phyloP scores from a whole-genome alignment of 202 grass and related monocot species.

The Panicum virgatum region DNA sequence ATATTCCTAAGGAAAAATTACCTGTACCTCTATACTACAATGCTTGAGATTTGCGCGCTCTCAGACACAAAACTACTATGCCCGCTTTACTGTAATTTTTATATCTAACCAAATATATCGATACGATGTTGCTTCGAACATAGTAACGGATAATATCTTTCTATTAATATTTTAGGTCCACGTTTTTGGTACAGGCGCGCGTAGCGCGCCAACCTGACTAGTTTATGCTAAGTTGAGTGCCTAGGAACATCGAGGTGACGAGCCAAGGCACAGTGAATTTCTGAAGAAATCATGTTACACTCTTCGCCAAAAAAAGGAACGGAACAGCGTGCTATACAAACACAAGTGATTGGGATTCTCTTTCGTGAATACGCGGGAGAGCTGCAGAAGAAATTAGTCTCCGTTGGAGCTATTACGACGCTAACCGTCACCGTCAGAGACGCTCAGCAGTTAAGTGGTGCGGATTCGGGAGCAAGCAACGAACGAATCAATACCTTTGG shows the following conservation, averaged over 20 bases:
- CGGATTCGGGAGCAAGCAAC: background rate
- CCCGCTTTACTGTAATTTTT: too few species aligned
- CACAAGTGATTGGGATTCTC: background rate
- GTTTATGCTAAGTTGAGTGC: background rate
- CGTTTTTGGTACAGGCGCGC: too few species aligned
- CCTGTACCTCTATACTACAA: too few species aligned
- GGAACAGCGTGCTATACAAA: background rate
- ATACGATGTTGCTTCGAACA: too few species aligned
- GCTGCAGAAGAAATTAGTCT: background rate
- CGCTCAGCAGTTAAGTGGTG: background rate
- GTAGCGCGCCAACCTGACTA: too few species aligned
- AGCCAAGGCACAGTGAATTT: background rate
- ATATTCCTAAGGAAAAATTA: too few species aligned
- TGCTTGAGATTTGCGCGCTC: too few species aligned
- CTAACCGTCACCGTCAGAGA: background rate
- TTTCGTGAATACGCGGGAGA: background rate
- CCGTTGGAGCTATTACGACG: background rate
- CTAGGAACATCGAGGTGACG: background rate
- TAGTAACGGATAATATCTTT: too few species aligned
- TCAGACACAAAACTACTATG: too few species aligned
- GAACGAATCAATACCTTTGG: conserved; percentile 48
- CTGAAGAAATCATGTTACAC: background rate
- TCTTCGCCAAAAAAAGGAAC: background rate
- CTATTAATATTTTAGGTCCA: too few species aligned
- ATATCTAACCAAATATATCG: too few species aligned